Evolutionary conservation across 805 yeast genomes (phyloP).

Genomic region (Candida wancherniae): DNA sequence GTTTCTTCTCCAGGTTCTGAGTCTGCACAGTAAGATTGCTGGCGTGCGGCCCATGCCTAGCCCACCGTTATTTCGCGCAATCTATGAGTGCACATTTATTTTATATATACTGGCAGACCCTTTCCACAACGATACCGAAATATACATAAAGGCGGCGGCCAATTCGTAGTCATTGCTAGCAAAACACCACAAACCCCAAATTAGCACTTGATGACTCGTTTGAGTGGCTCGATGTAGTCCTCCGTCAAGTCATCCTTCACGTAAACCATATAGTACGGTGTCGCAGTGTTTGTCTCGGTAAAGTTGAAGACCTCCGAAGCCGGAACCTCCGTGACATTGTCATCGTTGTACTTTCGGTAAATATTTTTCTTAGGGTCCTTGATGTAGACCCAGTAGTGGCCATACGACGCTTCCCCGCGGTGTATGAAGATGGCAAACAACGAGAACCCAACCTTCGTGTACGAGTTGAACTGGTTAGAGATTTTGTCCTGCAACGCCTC

Average conservation of each 20-base stretch:
- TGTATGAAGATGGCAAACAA: slow-evolving; percentile 92
- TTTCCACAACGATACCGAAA: too few species aligned
- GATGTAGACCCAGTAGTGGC: slow-evolving; percentile 96
- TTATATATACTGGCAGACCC: background rate
- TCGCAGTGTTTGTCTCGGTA: slow-evolving; percentile 70
- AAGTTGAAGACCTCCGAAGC: slow-evolving; percentile 63
- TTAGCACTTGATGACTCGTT: slow-evolving; percentile 32
- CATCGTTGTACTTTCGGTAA: slow-evolving; percentile 92
- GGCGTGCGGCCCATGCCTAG: too few species aligned
- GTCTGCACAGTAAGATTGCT: too few species aligned
- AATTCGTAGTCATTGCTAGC: too few species aligned
- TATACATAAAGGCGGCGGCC: too few species aligned
- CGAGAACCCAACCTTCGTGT: slow-evolving; percentile 66
- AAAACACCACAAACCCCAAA: background rate
- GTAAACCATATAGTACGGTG: slow-evolving; percentile 89
- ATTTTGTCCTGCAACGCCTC: slow-evolving; percentile 45
- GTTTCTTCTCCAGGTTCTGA: too few species aligned
- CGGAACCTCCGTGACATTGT: slow-evolving; percentile 79
- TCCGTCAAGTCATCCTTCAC: slow-evolving; percentile 57
- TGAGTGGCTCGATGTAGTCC: slow-evolving; percentile 60
- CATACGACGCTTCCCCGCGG: slow-evolving; percentile 92
- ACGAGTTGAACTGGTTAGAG: slow-evolving; percentile 55
- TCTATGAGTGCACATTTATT: background rate
- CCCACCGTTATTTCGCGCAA: background rate
- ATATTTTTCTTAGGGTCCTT: slow-evolving; percentile 62